Conservation (phyloP, 352 stramenopile species). For the Pythium phragmitis region DNA sequence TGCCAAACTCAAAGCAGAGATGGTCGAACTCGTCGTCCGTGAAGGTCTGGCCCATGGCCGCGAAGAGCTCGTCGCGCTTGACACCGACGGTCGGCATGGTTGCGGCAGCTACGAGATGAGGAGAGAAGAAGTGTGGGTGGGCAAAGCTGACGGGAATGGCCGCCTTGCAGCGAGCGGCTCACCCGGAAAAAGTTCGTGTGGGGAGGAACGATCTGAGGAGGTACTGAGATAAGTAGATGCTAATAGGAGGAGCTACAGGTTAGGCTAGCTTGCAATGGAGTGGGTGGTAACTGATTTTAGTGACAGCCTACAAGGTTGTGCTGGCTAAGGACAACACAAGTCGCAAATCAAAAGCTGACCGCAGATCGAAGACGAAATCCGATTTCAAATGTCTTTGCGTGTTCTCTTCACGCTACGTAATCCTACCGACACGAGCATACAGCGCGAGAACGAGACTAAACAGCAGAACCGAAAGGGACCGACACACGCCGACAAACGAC, state of each 20-base stretch:
- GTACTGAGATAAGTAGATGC: slow-evolving; percentile 21
- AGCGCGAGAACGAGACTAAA: not conserved
- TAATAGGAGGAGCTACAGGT: not conserved
- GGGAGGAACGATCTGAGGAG: slow-evolving; percentile 16
- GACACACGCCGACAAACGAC: not conserved
- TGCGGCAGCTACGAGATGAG: not conserved
- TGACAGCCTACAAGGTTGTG: not conserved
- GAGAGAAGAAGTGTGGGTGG: not conserved
- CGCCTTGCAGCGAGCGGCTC: slow-evolving; percentile 1
- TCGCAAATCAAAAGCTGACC: no score
- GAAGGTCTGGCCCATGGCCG: slow-evolving; percentile 95
- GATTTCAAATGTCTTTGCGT: no score
- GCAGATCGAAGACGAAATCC: no score
- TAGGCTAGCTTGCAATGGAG: slow-evolving; percentile 12
- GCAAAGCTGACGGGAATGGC: not conserved
- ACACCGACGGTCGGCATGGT: slow-evolving; percentile 98
- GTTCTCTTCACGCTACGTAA: no score
- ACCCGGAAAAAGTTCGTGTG: slow-evolving; percentile 26
- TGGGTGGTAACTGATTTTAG: not conserved
- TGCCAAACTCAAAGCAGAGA: slow-evolving; percentile 99
- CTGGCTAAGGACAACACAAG: no score
- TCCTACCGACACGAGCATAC: not conserved
- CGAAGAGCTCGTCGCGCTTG: slow-evolving; percentile 97
- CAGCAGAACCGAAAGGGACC: not conserved
- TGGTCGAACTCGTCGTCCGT: slow-evolving; percentile 99